Conservation (phyloP, 2,329 filamentous ascomycete species). For the Stemphylium vesicarium region DNA sequence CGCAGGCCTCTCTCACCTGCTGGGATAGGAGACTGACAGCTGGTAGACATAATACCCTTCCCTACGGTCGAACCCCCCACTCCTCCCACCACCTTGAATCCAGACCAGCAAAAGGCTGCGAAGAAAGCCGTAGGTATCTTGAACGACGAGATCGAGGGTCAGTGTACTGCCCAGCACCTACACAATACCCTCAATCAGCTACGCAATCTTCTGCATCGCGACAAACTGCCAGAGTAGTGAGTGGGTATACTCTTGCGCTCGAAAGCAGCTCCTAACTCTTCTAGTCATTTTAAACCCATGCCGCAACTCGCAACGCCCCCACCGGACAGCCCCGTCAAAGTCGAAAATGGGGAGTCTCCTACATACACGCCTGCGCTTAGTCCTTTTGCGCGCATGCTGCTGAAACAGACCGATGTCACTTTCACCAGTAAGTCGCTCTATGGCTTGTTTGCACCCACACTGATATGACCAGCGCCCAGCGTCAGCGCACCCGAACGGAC, state of each 20-base stretch:
- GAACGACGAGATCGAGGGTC: conserved; percentile 70
- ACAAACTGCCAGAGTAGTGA: conserved; percentile 74
- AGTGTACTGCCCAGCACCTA: conserved; percentile 67
- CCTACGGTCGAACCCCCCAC: conserved; percentile 51
- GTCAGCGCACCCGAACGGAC: conserved; percentile 14
- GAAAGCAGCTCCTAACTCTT: conserved; percentile 17
- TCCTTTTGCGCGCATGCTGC: conserved; percentile 62
- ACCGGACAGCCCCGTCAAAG: conserved; percentile 33
- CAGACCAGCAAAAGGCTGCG: conserved; percentile 57
- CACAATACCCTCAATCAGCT: conserved; percentile 77
- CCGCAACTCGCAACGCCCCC: conserved; percentile 41
- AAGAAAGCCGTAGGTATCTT: conserved; percentile 67
- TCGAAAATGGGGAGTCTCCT: conserved; percentile 27
- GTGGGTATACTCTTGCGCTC: conserved; percentile 26
- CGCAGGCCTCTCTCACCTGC: conserved; percentile 25
- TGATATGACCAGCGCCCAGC: conserved; percentile 29
- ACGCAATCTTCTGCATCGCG: conserved; percentile 72
- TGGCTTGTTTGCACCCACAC: not conserved
- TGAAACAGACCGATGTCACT: conserved; percentile 51
- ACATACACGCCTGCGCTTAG: conserved; percentile 48
- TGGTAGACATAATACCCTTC: conserved; percentile 54
- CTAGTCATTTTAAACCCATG: conserved; percentile 42
- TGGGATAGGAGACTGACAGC: conserved; percentile 21
- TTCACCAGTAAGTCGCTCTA: conserved; percentile 39
- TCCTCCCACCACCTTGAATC: conserved; percentile 44